These are phyloP conservation scores for Beta macrorhiza DNA, from an alignment of 179 eudicot species.

Conservation along the genomic window DNA sequence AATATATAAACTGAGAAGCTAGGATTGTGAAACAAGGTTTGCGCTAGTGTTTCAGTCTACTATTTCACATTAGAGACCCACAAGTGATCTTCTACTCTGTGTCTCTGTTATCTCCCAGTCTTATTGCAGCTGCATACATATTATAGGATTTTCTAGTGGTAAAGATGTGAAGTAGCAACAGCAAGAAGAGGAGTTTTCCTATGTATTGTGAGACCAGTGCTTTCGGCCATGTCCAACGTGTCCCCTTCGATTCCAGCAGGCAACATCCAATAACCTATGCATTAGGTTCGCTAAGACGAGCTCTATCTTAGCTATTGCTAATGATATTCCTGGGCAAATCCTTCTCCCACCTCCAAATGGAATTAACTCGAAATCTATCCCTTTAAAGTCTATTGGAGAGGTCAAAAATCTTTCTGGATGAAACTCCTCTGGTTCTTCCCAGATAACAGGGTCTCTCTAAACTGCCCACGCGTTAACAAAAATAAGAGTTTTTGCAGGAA, in stretches of 20 bases:
- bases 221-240: conserved; percentile 30
- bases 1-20: not conserved
- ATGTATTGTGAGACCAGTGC: conserved; percentile 24
- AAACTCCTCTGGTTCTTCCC: conserved; percentile 34
- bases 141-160: not conserved
- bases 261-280: conserved; percentile 28
- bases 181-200: conserved; percentile 26
- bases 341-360: conserved; percentile 41
- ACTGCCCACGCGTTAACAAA: conserved; percentile 29
- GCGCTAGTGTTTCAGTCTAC: too few species aligned
- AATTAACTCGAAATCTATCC: conserved; percentile 24
- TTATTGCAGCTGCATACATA: not conserved
- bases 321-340: conserved; percentile 33
- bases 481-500: conserved; percentile 14
- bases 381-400: conserved; percentile 24
- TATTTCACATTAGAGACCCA: not conserved
- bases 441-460: conserved; percentile 23
- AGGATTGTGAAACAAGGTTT: not conserved
- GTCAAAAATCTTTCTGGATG: conserved; percentile 34
- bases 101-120: not conserved
- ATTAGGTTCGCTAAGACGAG: conserved; percentile 31
- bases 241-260: conserved; percentile 24
- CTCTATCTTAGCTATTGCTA: conserved; percentile 25
- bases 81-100: not conserved
- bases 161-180: conserved; percentile 20